Conservation (phyloP, 495 filamentous ascomycete species). For the Podospora australis region DNA sequence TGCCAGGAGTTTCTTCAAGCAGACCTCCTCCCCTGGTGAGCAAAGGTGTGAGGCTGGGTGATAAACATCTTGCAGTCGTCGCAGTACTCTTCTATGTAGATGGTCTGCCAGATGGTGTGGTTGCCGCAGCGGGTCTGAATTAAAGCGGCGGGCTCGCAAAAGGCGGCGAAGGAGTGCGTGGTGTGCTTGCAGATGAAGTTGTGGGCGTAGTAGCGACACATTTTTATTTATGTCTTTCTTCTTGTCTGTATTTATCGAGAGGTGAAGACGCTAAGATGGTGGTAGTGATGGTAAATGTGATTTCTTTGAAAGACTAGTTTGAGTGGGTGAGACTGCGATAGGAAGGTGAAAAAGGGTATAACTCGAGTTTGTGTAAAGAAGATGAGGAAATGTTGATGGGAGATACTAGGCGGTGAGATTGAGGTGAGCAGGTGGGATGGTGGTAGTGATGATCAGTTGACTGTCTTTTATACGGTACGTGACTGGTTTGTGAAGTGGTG, state of each 20-base stretch:
- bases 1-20: neutral
- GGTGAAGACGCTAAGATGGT: no score
- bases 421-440: no score
- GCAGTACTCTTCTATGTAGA: constrained; percentile 22
- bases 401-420: no score
- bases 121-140: constrained; percentile 26
- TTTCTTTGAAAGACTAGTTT: no score
- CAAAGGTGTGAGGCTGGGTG: neutral
- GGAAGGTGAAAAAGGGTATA: neutral
- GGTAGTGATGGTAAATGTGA: neutral
- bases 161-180: constrained; percentile 20
- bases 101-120: constrained; percentile 27
- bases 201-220: constrained; percentile 33
- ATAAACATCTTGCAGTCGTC: constrained; percentile 18
- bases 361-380: neutral
- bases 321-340: no score
- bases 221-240: constrained; percentile 8
- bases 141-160: constrained; percentile 22
- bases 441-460: no score
- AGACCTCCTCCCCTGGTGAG: neutral
- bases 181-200: constrained; percentile 24
- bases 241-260: no score
- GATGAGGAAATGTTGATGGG: no score
- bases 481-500: no score
- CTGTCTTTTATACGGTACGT: no score